Evolutionary conservation across 331 rosid species (phyloP).

Genomic region (Rosa hybrid): DNA sequence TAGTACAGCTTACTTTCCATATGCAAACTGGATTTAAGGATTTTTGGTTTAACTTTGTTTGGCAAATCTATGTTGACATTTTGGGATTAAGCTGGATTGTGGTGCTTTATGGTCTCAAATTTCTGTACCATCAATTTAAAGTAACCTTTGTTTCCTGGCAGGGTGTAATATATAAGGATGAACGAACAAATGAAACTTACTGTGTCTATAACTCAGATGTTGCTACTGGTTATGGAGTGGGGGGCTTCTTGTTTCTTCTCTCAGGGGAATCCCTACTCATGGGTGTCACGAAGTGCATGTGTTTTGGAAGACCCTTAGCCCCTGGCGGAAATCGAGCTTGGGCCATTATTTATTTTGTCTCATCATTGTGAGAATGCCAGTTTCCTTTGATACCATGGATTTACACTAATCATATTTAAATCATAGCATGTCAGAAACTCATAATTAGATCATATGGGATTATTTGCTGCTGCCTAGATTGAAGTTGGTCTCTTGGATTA

Average conservation of each 20-base stretch:
- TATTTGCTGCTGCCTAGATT: not conserved
- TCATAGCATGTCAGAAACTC: not conserved
- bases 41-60: not conserved
- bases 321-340: conserved; percentile 88
- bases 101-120: not conserved
- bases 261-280: conserved; percentile 78
- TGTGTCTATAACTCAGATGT: conserved; percentile 89
- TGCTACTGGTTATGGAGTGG: conserved; percentile 89
- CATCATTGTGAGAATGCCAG: conserved; percentile 61
- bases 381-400: not conserved
- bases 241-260: conserved; percentile 81
- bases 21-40: not conserved
- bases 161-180: conserved; percentile 50
- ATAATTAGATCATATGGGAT: not conserved
- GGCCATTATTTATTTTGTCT: conserved; percentile 78
- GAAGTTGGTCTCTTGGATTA: not conserved
- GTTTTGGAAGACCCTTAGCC: conserved; percentile 85
- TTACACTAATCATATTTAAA: not conserved
- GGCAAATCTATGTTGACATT: not conserved
- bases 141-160: conserved; percentile 33
- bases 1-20: not conserved
- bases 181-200: conserved; percentile 52
- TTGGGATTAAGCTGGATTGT: not conserved
- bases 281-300: conserved; percentile 90
- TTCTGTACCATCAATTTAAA: not conserved